phyloP scores from a whole-genome alignment of 805 yeast genomes.

The Priceomyces castillae region DNA sequence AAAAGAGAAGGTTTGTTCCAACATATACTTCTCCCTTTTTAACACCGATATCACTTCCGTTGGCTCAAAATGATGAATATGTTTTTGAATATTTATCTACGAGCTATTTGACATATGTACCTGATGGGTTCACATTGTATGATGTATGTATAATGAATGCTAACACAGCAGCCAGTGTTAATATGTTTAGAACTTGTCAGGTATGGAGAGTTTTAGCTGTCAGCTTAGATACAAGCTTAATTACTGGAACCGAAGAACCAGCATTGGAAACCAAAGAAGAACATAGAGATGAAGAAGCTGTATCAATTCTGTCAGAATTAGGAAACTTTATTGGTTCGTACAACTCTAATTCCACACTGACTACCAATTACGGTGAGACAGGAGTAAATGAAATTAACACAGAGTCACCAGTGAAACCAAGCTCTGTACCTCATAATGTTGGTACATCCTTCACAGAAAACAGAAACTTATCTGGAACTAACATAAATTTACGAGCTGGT shows the following conservation, averaged over 20 bases:
- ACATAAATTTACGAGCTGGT: conserved; percentile 18
- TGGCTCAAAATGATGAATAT: conserved; percentile 40
- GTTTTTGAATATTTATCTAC: conserved; percentile 49
- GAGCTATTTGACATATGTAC: conserved; percentile 46
- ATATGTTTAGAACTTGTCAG: conserved; percentile 54
- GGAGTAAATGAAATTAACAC: conserved; percentile 12
- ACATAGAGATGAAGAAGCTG: conserved; percentile 17
- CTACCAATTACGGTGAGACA: conserved; percentile 34
- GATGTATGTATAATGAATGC: conserved; percentile 62
- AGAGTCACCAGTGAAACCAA: conserved; percentile 9
- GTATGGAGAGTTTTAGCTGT: conserved; percentile 60
- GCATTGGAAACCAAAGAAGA: conserved; percentile 9
- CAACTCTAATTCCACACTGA: conserved; percentile 41
- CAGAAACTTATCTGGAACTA: conserved; percentile 17
- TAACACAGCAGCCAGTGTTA: conserved; percentile 50
- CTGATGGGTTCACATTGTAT: conserved; percentile 47
- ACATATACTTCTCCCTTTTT: conserved; percentile 33
- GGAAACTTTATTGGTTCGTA: conserved; percentile 42
- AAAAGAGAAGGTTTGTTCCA: conserved; percentile 10
- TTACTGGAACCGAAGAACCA: background rate
- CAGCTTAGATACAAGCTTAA: conserved; percentile 35
- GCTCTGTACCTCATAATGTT: background rate
- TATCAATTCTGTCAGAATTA: conserved; percentile 34
- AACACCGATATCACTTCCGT: conserved; percentile 41
- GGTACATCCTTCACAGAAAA: conserved; percentile 7